Evolutionary conservation across 2,329 filamentous ascomycete species (phyloP).

Genomic region (Aspergillus thermomutatus): DNA sequence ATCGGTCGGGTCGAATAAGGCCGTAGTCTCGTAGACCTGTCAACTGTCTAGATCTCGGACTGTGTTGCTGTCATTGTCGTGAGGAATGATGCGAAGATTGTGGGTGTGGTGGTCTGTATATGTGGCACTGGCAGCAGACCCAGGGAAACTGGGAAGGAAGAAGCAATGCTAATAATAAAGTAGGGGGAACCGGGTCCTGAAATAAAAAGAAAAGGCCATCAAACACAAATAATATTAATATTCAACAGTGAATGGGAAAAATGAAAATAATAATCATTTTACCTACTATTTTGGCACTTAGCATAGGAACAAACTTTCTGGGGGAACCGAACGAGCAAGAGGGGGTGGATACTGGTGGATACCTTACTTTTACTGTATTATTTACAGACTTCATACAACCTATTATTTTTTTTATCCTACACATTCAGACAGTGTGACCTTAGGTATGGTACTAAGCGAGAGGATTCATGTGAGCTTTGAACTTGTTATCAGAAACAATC

Average conservation of each 20-base stretch:
- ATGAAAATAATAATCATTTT: conserved; percentile 4
- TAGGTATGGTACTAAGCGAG: neutral
- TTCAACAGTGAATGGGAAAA: neutral
- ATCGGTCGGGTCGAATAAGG: neutral
- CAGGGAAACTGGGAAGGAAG: neutral
- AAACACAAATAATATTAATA: neutral
- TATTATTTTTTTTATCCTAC: neutral
- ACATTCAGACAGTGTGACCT: neutral
- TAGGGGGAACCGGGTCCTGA: neutral
- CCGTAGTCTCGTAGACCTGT: neutral
- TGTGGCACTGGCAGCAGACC: neutral
- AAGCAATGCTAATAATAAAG: neutral
- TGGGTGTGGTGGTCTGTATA: neutral
- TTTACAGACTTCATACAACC: neutral
- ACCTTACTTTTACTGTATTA: neutral
- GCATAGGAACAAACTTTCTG: conserved; percentile 17
- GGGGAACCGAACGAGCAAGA: conserved; percentile 12
- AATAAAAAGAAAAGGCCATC: neutral
- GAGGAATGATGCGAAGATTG: neutral
- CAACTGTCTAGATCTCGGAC: neutral
- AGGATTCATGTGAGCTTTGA: neutral
- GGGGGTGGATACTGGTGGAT: conserved; percentile 3
- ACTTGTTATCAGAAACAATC: neutral
- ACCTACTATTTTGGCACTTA: conserved; percentile 16
- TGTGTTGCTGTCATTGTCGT: neutral